Percentiles rank a stretch among this genome's conserved stretches.
Evolutionary conservation across 1,139 yeast genomes (phyloP).

Genomic region (Magnusiomyces suaveolens): DNA sequence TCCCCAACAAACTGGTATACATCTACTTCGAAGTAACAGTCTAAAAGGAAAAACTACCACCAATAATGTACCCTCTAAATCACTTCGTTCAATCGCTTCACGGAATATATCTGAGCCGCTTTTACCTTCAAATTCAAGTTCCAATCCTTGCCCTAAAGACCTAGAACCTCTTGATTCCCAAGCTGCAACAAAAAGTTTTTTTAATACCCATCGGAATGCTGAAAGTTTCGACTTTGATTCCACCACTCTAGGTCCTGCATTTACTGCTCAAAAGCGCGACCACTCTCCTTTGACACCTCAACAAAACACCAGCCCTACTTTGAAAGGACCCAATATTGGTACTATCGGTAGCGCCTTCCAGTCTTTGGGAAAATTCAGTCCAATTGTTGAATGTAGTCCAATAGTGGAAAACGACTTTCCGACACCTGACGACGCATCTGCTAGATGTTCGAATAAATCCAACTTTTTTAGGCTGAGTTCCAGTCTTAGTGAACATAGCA

Average conservation of each 20-base stretch:
- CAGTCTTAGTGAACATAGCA: not conserved
- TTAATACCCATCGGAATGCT: not conserved
- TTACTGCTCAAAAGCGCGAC: not conserved
- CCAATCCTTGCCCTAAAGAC: too few relatives aligned
- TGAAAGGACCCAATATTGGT: not conserved
- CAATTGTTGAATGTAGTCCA: not conserved
- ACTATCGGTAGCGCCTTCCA: not conserved
- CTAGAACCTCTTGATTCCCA: not conserved
- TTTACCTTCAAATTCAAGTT: too few relatives aligned
- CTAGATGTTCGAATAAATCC: not conserved
- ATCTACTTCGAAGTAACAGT: not conserved
- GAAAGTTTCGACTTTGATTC: not conserved
- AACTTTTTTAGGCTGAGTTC: not conserved
- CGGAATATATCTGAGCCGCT: too few relatives aligned
- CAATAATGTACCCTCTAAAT: not conserved
- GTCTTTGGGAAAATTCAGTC: not conserved
- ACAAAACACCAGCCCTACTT: not conserved
- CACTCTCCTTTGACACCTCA: not conserved
- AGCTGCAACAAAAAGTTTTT: not conserved
- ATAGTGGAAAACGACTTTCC: not conserved
- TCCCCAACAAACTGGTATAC: not conserved
- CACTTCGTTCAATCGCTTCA: not conserved
- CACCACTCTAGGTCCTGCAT: not conserved
- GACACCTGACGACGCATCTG: not conserved
- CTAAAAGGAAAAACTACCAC: not conserved